phyloP scores from a whole-genome alignment of 75 land plant genomes.

The Larix kaempferi region DNA sequence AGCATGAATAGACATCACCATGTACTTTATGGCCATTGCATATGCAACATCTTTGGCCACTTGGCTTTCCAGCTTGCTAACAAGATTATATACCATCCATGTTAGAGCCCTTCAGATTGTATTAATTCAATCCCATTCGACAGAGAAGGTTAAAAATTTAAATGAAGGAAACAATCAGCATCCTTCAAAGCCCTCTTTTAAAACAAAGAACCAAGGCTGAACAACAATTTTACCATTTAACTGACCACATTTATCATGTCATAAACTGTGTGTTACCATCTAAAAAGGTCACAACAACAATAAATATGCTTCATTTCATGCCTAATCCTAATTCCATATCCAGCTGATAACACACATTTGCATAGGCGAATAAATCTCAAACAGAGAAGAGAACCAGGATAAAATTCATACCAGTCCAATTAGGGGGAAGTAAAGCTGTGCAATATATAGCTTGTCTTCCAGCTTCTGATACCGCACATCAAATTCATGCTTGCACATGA shows the following conservation, averaged over 20 bases:
- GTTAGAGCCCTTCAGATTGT: too few species aligned
- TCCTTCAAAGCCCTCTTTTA: not conserved
- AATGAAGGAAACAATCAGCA: not conserved
- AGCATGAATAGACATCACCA: too few species aligned
- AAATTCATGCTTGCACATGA: slow-evolving; percentile 99
- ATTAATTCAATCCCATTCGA: too few species aligned
- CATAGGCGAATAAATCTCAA: not conserved
- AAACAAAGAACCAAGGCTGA: not conserved
- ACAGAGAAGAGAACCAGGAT: not conserved
- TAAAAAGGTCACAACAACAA: not conserved
- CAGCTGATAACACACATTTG: not conserved
- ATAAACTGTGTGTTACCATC: not conserved
- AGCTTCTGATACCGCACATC: slow-evolving; percentile 92
- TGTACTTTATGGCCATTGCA: too few species aligned
- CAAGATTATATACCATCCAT: too few species aligned
- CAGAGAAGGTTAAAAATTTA: too few species aligned
- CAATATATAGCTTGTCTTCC: slow-evolving; percentile 96
- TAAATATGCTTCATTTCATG: not conserved
- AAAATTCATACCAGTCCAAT: slow-evolving; percentile 67
- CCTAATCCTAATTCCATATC: not conserved
- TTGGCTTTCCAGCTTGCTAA: too few species aligned
- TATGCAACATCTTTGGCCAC: too few species aligned
- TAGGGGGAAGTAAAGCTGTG: slow-evolving; percentile 93
- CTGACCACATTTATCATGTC: not conserved
- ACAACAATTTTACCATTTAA: not conserved